These are phyloP conservation scores for Lathyrus sativus DNA, from an alignment of 306 rosid species.

Conservation along the genomic window DNA sequence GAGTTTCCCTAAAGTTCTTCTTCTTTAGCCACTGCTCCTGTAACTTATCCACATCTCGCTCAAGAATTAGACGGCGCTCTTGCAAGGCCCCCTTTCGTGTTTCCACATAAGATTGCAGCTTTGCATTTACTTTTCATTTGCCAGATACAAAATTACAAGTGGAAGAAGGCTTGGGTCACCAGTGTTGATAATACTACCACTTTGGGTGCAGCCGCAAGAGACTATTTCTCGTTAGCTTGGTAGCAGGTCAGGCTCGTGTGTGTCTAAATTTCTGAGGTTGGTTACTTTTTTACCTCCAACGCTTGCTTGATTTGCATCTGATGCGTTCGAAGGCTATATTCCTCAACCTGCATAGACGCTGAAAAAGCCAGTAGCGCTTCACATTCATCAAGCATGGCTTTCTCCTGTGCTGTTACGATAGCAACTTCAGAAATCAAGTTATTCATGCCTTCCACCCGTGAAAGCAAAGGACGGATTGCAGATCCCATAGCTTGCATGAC, in stretches of 20 bases:
- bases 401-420: slow-evolving; percentile 72
- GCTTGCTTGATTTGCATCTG: too few species aligned
- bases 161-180: too few species aligned
- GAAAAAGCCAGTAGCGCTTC: slow-evolving; percentile 69
- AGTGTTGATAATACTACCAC: too few species aligned
- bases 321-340: too few species aligned
- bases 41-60: slow-evolving; percentile 75
- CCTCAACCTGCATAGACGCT: slow-evolving; percentile 91
- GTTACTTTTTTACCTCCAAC: too few species aligned
- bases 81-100: slow-evolving; percentile 58
- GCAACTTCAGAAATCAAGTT: slow-evolving; percentile 81
- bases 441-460: slow-evolving; percentile 75
- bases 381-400: slow-evolving; percentile 85
- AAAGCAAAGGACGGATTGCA: slow-evolving; percentile 68
- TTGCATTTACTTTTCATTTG: slow-evolving; percentile 58
- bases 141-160: too few species aligned
- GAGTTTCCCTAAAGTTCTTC: slow-evolving; percentile 59
- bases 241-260: too few species aligned
- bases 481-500: slow-evolving; percentile 91
- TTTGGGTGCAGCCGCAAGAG: too few species aligned
- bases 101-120: slow-evolving; percentile 57
- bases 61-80: slow-evolving; percentile 75
- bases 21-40: slow-evolving; percentile 71
- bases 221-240: too few species aligned
- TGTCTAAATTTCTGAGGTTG: too few species aligned